A percentile compares a stretch with the other conserved stretches of the same genome.
Evolutionary conservation across 2,329 filamentous ascomycete genomes (phyloP).

Genomic region (Diaporthe nobilis): DNA sequence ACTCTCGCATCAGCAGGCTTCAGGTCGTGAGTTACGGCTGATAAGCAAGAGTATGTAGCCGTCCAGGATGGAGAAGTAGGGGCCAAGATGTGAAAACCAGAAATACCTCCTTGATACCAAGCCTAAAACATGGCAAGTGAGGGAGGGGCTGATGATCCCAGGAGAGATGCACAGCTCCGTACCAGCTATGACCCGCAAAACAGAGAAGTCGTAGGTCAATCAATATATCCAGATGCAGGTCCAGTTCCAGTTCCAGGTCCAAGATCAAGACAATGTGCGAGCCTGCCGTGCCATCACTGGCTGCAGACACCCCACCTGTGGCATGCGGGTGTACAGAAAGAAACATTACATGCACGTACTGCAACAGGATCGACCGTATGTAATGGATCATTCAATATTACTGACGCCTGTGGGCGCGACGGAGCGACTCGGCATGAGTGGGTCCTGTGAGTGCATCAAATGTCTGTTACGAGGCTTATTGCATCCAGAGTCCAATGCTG

Average conservation of each 20-base stretch:
- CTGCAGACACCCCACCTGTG: neutral
- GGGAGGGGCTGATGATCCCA: neutral
- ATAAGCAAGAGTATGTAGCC: too few species aligned
- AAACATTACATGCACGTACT: neutral
- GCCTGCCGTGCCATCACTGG: neutral
- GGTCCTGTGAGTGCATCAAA: neutral
- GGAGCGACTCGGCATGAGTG: neutral
- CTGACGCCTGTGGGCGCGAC: neutral
- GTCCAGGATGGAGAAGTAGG: neutral
- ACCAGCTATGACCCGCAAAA: neutral
- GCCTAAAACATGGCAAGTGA: slow-evolving; percentile 7
- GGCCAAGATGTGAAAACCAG: neutral
- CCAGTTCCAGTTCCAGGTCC: neutral
- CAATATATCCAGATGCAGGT: neutral
- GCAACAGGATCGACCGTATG: neutral
- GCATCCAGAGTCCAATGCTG: neutral
- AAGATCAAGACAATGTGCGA: slow-evolving; percentile 8
- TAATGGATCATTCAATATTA: neutral
- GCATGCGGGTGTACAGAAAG: neutral
- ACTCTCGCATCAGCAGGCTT: neutral
- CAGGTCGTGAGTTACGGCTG: neutral
- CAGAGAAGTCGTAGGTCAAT: neutral
- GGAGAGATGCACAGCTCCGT: neutral
- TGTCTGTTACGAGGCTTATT: neutral
- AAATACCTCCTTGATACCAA: neutral